A percentile compares a stretch with the other conserved stretches of the same genome.
These are phyloP conservation scores for Quercus lobata DNA, from an alignment of 331 rosid genomes.

Conservation along the genomic window DNA sequence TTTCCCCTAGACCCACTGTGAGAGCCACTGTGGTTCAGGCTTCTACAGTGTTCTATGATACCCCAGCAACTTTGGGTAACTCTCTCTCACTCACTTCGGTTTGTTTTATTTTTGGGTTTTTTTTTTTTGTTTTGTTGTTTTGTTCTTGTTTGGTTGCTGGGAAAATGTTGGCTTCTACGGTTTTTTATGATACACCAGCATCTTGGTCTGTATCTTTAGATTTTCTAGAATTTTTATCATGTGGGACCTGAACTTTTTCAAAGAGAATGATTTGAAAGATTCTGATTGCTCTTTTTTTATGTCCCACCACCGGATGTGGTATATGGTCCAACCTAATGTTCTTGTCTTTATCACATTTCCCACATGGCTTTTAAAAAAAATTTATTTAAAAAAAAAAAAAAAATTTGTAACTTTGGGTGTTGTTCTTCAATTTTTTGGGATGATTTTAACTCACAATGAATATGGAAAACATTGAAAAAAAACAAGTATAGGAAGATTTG, in stretches of 20 bases:
- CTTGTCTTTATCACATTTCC: background rate
- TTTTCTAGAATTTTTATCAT: background rate
- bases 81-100: background rate
- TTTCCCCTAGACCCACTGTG: constrained; percentile 30
- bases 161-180: background rate
- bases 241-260: background rate
- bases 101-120: background rate
- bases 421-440: background rate
- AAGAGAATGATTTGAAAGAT: background rate
- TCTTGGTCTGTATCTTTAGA: background rate
- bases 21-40: constrained; percentile 93
- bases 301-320: background rate
- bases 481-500: background rate
- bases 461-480: background rate
- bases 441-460: background rate
- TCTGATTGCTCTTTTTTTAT: background rate
- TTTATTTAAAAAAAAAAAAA: background rate
- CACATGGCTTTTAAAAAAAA: background rate
- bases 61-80: constrained; percentile 79
- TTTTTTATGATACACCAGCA: too few relatives aligned
- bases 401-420: background rate
- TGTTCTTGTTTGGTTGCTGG: background rate
- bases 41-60: constrained; percentile 59
- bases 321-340: background rate
- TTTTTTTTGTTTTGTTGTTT: background rate